These are phyloP conservation scores for Circinella minor DNA, from an alignment of 371 early-diverging fungal species.

Conservation along the genomic window DNA sequence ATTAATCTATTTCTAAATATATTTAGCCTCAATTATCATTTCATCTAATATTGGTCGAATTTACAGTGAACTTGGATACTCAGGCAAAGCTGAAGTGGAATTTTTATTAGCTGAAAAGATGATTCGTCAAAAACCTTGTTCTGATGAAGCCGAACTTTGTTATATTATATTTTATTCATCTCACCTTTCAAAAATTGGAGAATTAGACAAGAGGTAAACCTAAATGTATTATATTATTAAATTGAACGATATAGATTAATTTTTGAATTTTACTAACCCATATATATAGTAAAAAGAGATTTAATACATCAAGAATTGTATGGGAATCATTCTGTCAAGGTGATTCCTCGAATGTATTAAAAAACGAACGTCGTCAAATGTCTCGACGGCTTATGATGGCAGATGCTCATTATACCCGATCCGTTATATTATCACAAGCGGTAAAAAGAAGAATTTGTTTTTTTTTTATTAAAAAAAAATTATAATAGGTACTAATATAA, in stretches of 20 bases:
- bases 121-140: constrained; percentile 32
- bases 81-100: constrained; percentile 67
- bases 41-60: constrained; percentile 55
- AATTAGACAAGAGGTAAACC: constrained; percentile 42
- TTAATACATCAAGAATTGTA: constrained; percentile 16
- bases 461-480: background rate
- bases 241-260: too few relatives aligned
- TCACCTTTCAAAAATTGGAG: constrained; percentile 47
- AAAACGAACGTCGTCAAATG: constrained; percentile 5
- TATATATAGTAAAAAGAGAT: constrained; percentile 17
- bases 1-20: too few relatives aligned
- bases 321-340: constrained; percentile 15
- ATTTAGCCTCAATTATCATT: constrained; percentile 52
- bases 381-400: constrained; percentile 18
- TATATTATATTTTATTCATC: constrained; percentile 46
- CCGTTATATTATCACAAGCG: constrained; percentile 18
- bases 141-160: constrained; percentile 24
- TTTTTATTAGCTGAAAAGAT: constrained; percentile 50
- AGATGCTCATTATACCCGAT: constrained; percentile 26
- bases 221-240: too few relatives aligned
- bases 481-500: background rate
- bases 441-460: constrained; percentile 15
- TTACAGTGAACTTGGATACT: constrained; percentile 67
- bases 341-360: background rate
- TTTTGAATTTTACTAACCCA: background rate